Evolutionary conservation across 2,329 filamentous ascomycete genomes (phyloP).

Genomic region (Sporothrix brasiliensis): DNA sequence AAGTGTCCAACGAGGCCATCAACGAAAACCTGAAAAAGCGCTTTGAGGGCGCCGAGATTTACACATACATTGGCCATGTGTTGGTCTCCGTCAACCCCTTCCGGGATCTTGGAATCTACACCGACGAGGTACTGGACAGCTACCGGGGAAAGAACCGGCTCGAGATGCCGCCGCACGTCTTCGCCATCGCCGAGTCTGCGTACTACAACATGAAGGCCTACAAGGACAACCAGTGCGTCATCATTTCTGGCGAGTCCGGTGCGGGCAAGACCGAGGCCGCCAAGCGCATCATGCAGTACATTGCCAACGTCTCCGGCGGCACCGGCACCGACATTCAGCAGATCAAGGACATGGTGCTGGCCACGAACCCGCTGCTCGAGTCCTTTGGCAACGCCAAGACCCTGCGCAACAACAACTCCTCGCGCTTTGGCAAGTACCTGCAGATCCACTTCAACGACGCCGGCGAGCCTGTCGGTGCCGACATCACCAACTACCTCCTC

Average conservation of each 20-base stretch:
- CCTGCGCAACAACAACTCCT: slow-evolving; percentile 97
- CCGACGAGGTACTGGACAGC: slow-evolving; percentile 86
- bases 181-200: slow-evolving; percentile 90
- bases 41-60: slow-evolving; percentile 96
- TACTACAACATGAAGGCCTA: slow-evolving; percentile 99
- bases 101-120: slow-evolving; percentile 96
- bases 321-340: slow-evolving; percentile 84
- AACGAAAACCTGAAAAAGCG: slow-evolving; percentile 99
- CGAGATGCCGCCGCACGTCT: slow-evolving; percentile 94
- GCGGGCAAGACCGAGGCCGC: slow-evolving; percentile 98
- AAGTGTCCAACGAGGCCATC: slow-evolving; percentile 98
- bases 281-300: slow-evolving; percentile 99
- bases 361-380: slow-evolving; percentile 94
- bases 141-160: slow-evolving; percentile 97
- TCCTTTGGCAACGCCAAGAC: slow-evolving; percentile 99
- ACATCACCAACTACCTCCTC: slow-evolving; percentile 96
- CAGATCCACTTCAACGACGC: slow-evolving; percentile 93
- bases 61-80: slow-evolving; percentile 99
- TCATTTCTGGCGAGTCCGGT: slow-evolving; percentile 97
- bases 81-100: slow-evolving; percentile 99
- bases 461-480: slow-evolving; percentile 91
- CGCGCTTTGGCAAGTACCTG: slow-evolving; percentile 95
- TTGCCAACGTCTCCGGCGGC: slow-evolving; percentile 85
- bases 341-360: slow-evolving; percentile 99
- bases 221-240: slow-evolving; percentile 98